These are phyloP conservation scores for Ceratorhiza oryzae-sativae DNA, from an alignment of 1,284 basidiomycete species.

Conservation along the genomic window DNA sequence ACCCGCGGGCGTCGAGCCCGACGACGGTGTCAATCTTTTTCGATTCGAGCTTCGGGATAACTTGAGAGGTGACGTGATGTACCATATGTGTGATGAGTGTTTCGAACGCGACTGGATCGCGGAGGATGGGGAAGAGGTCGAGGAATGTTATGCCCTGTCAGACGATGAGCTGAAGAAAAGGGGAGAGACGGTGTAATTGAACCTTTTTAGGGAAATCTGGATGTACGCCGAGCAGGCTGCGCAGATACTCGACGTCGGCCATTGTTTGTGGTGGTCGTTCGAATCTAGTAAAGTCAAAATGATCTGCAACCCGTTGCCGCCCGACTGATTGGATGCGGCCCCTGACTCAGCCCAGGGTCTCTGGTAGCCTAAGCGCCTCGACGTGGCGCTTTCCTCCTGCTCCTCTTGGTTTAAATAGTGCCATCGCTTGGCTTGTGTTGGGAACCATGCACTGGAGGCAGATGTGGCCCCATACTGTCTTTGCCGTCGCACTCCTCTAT, in stretches of 20 bases:
- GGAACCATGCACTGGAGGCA: slow-evolving; percentile 67
- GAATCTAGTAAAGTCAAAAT: slow-evolving; percentile 11
- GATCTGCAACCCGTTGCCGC: slow-evolving; percentile 1
- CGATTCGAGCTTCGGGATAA: slow-evolving; percentile 31
- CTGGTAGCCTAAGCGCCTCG: slow-evolving; percentile 21
- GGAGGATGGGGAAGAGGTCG: slow-evolving; percentile 91
- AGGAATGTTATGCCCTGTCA: slow-evolving; percentile 78
- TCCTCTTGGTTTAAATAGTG: not conserved
- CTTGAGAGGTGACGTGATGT: slow-evolving; percentile 66
- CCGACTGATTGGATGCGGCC: not conserved
- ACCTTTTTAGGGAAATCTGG: slow-evolving; percentile 91
- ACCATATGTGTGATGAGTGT: slow-evolving; percentile 90
- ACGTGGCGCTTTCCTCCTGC: slow-evolving; percentile 28
- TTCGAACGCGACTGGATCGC: slow-evolving; percentile 85
- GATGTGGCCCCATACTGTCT: slow-evolving; percentile 64
- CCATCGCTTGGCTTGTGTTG: not conserved
- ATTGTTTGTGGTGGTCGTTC: slow-evolving; percentile 53
- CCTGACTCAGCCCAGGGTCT: slow-evolving; percentile 11
- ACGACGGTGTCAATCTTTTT: slow-evolving; percentile 93
- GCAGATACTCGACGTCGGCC: slow-evolving; percentile 80
- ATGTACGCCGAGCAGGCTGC: slow-evolving; percentile 70
- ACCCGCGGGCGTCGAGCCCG: slow-evolving; percentile 95
- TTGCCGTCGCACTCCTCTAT: slow-evolving; percentile 57
- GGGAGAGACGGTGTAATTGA: slow-evolving; percentile 43
- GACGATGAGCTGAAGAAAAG: not conserved